Evolutionary conservation across 306 rosid genomes (phyloP), one percentile per base, ranked within the genome.

Genomic region (Fragaria vesca): DNA sequence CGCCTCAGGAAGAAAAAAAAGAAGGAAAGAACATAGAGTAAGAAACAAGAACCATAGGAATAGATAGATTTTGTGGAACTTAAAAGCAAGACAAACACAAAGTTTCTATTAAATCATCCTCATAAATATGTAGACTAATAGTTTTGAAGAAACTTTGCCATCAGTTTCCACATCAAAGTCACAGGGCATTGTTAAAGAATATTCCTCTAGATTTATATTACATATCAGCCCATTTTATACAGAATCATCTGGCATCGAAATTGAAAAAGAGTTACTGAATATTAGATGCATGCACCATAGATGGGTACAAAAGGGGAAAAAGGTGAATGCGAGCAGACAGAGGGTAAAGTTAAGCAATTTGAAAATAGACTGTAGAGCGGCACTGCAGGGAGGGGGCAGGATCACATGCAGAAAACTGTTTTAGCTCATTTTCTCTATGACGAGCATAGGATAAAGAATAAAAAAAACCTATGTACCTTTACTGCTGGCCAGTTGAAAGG

Each of bases 401-500:
- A 54, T 52, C 60, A 18, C 24, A 18, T 54, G 60, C 32, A n/a
- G 34, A n/a, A 30, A 58, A 58, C 12, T 28, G 13, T 28, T 62
- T 30, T 62, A 2, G 3, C 67, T 21, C 10, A 15, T 28, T 26
- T 13, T 62, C 67, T 30, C 16, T 12, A 12, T 12, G 67, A 62
- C 18, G 30, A 62, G 67, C 28, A 13, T 9, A 43, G 43, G 40
- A 46, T 67, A 72, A 46, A 67, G 69, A 72, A 66, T 36, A 66
- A 72, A 16, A 32, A 21, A 21, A 21, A 21, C 15, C 42, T 2
- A 43, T 40, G 42, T 87, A 92, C 98, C 98, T 89, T 91, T 87
- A 67, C 52, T 76, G 81, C 93, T 83, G 80, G 96, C 97, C 70
- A 72, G 79, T 85, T 85, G 84, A 83, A 95, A 91, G 82, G 91